Evolutionary conservation across 106 monocot species (phyloP).

Genomic region (Platanthera guangdongensis): DNA sequence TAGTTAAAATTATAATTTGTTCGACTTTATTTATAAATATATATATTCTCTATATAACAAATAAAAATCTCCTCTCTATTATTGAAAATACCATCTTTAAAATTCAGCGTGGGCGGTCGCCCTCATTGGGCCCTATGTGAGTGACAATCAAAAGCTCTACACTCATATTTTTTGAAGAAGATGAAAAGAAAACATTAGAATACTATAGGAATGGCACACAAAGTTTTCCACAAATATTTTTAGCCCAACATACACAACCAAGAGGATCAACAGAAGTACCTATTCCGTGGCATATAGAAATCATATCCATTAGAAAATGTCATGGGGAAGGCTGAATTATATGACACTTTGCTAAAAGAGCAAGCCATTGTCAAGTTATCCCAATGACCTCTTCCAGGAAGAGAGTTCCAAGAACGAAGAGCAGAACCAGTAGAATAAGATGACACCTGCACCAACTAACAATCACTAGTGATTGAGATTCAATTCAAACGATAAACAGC

Average conservation of each 20-base stretch:
- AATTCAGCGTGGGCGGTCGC: too few species aligned
- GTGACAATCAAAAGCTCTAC: neutral
- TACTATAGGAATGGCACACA: neutral
- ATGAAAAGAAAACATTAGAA: neutral
- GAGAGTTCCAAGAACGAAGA: neutral
- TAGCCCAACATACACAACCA: neutral
- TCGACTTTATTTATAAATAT: too few species aligned
- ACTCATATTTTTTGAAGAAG: neutral
- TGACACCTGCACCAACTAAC: neutral
- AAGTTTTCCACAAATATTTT: neutral
- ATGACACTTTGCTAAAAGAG: neutral
- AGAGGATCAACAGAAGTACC: neutral
- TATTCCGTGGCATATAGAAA: slow-evolving; percentile 7
- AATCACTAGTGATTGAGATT: neutral
- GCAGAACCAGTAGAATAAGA: neutral
- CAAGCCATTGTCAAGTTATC: neutral
- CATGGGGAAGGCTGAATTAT: neutral
- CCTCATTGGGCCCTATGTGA: too few species aligned
- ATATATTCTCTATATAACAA: too few species aligned
- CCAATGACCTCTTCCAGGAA: neutral
- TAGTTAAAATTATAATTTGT: too few species aligned
- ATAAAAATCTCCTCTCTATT: too few species aligned
- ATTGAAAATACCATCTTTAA: too few species aligned
- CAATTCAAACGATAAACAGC: slow-evolving; percentile 6
- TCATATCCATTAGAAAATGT: slow-evolving; percentile 3